Percentiles rank a stretch among this genome's conserved stretches.
Evolutionary conservation across 371 early-diverging fungal genomes (phyloP).

Genomic region (Mucor circinelloides): DNA sequence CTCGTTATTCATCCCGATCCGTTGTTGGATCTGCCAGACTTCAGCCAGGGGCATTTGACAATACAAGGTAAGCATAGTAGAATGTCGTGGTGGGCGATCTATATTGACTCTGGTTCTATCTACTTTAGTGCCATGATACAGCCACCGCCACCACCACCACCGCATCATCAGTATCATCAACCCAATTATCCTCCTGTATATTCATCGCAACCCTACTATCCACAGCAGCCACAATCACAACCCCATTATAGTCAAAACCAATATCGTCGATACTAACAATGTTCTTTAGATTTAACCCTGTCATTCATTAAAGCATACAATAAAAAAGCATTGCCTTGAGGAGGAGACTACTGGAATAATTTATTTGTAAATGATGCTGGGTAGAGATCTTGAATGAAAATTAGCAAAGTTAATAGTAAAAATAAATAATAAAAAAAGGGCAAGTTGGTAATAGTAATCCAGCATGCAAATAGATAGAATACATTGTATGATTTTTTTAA

Average conservation of each 20-base stretch:
- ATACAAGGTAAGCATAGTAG: constrained; percentile 8
- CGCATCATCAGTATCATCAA: background rate
- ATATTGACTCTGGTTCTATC: background rate
- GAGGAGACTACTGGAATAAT: no score
- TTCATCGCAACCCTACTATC: background rate
- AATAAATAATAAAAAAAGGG: no score
- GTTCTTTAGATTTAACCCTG: background rate
- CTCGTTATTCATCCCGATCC: constrained; percentile 28
- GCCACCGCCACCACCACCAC: background rate
- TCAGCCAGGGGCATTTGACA: background rate
- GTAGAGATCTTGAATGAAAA: no score
- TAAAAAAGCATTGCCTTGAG: no score
- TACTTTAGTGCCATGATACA: background rate
- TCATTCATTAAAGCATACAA: no score
- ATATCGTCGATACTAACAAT: background rate
- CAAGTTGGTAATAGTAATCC: no score
- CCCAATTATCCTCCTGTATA: background rate
- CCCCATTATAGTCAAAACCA: background rate
- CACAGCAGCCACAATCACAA: background rate
- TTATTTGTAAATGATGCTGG: no score
- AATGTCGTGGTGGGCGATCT: background rate
- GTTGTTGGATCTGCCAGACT: constrained; percentile 19
- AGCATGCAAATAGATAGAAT: background rate
- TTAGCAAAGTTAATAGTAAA: no score
- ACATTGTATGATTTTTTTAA: background rate